Conservation (phyloP, 148 eudicot genomes). For the Cornus kousa region DNA sequence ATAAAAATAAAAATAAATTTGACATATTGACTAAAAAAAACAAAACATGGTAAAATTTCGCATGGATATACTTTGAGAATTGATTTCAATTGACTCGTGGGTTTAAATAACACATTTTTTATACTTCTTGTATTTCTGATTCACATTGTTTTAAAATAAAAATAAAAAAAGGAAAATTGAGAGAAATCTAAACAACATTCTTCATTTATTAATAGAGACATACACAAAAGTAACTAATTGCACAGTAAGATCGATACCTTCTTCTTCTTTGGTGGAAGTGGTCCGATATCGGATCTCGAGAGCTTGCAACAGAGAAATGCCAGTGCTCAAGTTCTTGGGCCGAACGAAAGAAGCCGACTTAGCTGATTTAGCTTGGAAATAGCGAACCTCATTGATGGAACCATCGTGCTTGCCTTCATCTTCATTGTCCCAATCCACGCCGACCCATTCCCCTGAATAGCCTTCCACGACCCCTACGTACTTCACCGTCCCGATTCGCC, state of each 20-base stretch:
- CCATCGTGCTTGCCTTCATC: conserved; percentile 82
- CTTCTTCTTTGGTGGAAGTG: conserved; percentile 65
- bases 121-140: too few relatives aligned
- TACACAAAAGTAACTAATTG: background rate
- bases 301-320: conserved; percentile 63
- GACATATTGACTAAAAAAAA: too few relatives aligned
- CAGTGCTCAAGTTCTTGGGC: conserved; percentile 51
- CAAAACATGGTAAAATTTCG: too few relatives aligned
- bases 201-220: too few relatives aligned
- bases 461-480: conserved; percentile 69
- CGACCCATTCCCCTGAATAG: conserved; percentile 74
- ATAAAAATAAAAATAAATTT: too few relatives aligned
- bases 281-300: conserved; percentile 55
- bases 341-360: conserved; percentile 72
- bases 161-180: too few relatives aligned
- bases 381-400: conserved; percentile 61
- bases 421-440: conserved; percentile 87
- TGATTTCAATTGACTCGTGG: too few relatives aligned
- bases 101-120: too few relatives aligned
- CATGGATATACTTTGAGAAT: too few relatives aligned
- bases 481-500: conserved; percentile 72
- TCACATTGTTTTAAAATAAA: too few relatives aligned
- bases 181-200: too few relatives aligned
- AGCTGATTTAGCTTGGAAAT: conserved; percentile 49
- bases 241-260: conserved; percentile 30